Conservation (phyloP, 257 asterid species). For the Gynochthodes officinalis region DNA sequence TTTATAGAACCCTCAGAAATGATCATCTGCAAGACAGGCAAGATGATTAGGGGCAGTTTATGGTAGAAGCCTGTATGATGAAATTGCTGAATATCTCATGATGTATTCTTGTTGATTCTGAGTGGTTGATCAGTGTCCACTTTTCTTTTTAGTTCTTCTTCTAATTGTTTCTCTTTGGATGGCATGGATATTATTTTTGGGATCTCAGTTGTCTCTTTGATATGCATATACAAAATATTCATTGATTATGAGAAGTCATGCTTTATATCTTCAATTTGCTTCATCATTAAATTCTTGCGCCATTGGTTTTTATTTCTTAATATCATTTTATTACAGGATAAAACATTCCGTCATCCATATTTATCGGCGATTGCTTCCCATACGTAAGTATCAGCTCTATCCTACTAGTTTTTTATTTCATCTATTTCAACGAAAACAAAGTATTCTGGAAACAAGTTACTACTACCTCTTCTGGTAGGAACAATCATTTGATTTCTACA, state of each 20-base stretch:
- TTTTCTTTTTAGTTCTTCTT: neutral
- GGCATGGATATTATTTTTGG: neutral
- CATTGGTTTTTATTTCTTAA: conserved; percentile 5
- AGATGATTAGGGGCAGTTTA: neutral
- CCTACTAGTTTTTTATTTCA: neutral
- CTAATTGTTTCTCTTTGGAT: neutral
- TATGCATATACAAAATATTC: neutral
- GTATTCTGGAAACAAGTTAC: neutral
- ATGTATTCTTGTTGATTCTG: neutral
- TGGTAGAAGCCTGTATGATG: neutral
- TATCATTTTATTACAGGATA: conserved; percentile 56
- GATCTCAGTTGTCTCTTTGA: neutral
- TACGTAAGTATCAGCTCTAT: conserved; percentile 59
- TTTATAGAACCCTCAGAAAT: neutral
- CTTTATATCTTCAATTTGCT: neutral
- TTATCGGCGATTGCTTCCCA: conserved; percentile 86
- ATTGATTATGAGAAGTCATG: neutral
- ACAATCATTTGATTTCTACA: neutral
- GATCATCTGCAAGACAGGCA: neutral
- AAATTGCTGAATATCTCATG: neutral
- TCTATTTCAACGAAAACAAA: neutral
- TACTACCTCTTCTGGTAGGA: neutral
- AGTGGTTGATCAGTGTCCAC: neutral
- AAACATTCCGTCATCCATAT: conserved; percentile 92
- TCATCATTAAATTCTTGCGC: neutral